Percentiles rank a stretch among this genome's conserved stretches.
phyloP scores from a whole-genome alignment of 139 green algal genomes.

The Limnomonas spitsbergensis region DNA sequence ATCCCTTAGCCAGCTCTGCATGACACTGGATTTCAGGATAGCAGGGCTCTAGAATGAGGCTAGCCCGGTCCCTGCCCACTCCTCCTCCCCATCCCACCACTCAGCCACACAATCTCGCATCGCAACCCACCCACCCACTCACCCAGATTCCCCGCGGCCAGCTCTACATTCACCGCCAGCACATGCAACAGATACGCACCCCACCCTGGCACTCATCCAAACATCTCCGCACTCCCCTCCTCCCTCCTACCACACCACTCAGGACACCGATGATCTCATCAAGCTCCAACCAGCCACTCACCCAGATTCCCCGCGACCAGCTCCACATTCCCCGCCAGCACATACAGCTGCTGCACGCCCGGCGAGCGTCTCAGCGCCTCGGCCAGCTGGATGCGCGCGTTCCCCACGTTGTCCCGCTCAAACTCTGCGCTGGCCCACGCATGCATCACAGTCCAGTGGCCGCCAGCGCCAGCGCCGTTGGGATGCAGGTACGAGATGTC shows the following conservation, averaged over 20 bases:
- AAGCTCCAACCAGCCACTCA: too few species aligned
- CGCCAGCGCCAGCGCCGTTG: conserved; percentile 18
- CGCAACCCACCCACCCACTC: too few species aligned
- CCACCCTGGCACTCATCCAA: too few species aligned
- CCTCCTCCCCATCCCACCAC: too few species aligned
- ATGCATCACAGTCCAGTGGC: conserved; percentile 35
- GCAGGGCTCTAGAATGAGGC: too few species aligned
- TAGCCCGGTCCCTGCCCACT: too few species aligned
- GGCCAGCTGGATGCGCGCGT: conserved; percentile 34
- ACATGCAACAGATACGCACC: conserved; percentile 7
- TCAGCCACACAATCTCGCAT: too few species aligned
- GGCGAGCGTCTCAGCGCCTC: conserved; percentile 25
- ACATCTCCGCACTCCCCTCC: too few species aligned
- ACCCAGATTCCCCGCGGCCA: conserved; percentile 19
- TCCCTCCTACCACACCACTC: too few species aligned
- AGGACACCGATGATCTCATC: too few species aligned
- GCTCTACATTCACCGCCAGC: conserved; percentile 6
- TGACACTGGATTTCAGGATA: too few species aligned
- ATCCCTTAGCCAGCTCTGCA: too few species aligned
- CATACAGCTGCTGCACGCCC: conserved; percentile 9
- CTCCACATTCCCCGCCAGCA: conserved; percentile 11
- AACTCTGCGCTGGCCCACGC: conserved; percentile 50
- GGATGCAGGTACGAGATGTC: conserved; percentile 41
- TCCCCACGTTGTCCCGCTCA: conserved; percentile 51
- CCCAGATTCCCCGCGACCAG: conserved; percentile 19